Evolutionary conservation across 768 basidiomycete species (phyloP).

Genomic region (Boletus vinaceobasis): DNA sequence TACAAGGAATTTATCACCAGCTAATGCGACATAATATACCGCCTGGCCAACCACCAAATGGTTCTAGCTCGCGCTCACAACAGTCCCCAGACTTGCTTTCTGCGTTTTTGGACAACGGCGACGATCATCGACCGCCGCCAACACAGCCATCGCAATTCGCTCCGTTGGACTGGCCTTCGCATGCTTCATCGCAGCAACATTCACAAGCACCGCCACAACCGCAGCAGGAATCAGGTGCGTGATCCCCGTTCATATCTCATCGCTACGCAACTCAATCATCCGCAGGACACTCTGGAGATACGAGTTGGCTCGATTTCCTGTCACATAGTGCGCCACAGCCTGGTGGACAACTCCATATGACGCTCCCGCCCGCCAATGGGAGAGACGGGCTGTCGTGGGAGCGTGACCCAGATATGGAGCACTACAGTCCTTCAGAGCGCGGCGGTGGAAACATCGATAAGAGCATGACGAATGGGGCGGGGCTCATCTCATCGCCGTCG

Average conservation of each 20-base stretch:
- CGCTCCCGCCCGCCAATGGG: constrained; percentile 25
- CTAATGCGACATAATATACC: constrained; percentile 28
- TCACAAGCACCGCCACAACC: constrained; percentile 14
- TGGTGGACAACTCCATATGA: constrained; percentile 26
- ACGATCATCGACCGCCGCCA: constrained; percentile 25
- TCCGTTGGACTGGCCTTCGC: constrained; percentile 34
- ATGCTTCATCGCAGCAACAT: constrained; percentile 24
- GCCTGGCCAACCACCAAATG: constrained; percentile 14
- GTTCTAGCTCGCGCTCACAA: constrained; percentile 21
- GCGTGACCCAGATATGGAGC: constrained; percentile 29
- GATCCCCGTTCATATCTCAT: background rate
- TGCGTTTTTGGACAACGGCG: constrained; percentile 27
- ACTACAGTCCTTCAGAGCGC: constrained; percentile 30
- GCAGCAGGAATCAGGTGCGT: constrained; percentile 27
- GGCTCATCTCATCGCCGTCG: constrained; percentile 20
- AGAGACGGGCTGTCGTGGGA: constrained; percentile 31
- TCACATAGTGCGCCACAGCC: constrained; percentile 27
- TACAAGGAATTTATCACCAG: constrained; percentile 32
- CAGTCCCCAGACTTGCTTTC: constrained; percentile 29
- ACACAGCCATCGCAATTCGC: constrained; percentile 24
- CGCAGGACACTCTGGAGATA: constrained; percentile 28
- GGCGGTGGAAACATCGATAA: constrained; percentile 19
- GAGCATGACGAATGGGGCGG: constrained; percentile 14
- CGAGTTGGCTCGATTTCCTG: constrained; percentile 33
- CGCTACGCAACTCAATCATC: background rate